Conservation (phyloP, 2,329 filamentous ascomycete species). For the Sclerotinia glacialis region DNA sequence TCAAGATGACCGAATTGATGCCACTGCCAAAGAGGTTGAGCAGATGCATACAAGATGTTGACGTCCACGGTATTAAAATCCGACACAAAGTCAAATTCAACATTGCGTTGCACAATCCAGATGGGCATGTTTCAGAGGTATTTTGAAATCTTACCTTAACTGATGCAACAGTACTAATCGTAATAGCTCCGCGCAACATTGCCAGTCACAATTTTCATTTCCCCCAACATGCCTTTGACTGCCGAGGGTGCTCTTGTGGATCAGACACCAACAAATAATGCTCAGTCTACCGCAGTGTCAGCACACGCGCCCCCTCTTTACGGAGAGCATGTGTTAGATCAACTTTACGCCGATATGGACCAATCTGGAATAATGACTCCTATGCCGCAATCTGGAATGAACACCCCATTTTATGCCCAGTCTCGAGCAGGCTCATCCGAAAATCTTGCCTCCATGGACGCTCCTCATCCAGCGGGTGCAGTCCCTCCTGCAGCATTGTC, state of each 20-base stretch:
- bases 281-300: conserved; percentile 50
- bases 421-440: conserved; percentile 77
- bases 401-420: conserved; percentile 72
- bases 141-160: conserved; percentile 31
- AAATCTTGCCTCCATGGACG: conserved; percentile 63
- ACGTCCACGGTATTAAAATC: conserved; percentile 85
- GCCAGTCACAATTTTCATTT: conserved; percentile 91
- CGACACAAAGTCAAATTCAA: conserved; percentile 90
- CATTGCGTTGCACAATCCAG: conserved; percentile 88
- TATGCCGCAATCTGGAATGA: conserved; percentile 66
- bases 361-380: conserved; percentile 78
- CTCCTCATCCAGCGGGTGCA: conserved; percentile 44
- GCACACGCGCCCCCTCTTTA: conserved; percentile 85
- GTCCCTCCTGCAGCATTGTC: conserved; percentile 55
- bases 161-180: conserved; percentile 26
- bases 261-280: conserved; percentile 49
- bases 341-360: conserved; percentile 85
- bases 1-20: conserved; percentile 58
- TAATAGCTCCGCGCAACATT: conserved; percentile 77
- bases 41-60: conserved; percentile 84
- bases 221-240: conserved; percentile 84
- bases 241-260: conserved; percentile 78
- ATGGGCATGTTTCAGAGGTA: conserved; percentile 90
- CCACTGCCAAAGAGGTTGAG: conserved; percentile 78
- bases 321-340: conserved; percentile 83